Base-by-base conservation (phyloP, 169 alveolate genomes). In the Perkinsus chesapeaki region DNA sequence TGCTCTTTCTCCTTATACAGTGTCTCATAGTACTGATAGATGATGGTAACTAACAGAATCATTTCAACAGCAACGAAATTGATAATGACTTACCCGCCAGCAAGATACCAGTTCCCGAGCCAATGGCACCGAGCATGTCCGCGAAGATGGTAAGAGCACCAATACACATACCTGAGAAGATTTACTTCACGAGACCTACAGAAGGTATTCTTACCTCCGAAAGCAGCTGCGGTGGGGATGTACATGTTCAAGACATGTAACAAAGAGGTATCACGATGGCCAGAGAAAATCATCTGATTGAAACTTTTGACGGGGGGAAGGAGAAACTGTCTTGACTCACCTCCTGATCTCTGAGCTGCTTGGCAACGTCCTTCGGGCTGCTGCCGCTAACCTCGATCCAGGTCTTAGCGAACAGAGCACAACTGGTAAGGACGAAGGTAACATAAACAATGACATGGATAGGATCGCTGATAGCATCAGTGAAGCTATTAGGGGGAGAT, bases 311-410 rank as follows among this genome's bases (percentile, higher is more conserved):
- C n/a, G n/a, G n/a, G n/a, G n/a, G n/a, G n/a, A n/a, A n/a, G n/a
- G n/a, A n/a, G n/a, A n/a, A n/a, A n/a, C n/a, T n/a, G n/a, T n/a
- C n/a, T n/a, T 34, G 31, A 7, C 97, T 95, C 3, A 60, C 82
- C 82, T 60, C 82, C 96, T 99, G 99, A 94, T 99, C 99, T 93
- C 99, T 98, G 92, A 99, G 98, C 96, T 99, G 99, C 94, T 98
- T 99, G 92, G 99, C 99, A 82, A 99, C 99, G 96, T 99, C 99
- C 91, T 98, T 96, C 12, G 99, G 99, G 82, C 99, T 97, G 91
- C 99, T 96, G 39, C 99, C 99, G n/a, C 99, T 98, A 36, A 98
- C 99, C 94, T 99, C 99, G 73, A 99, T 99, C 99, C 99, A 99
- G 27, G 99, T 98, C 92, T 99, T 99, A 37, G 99, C 98, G 99